phyloP scores from a whole-genome alignment of 768 basidiomycete genomes.

The Termitomyces sp. region DNA sequence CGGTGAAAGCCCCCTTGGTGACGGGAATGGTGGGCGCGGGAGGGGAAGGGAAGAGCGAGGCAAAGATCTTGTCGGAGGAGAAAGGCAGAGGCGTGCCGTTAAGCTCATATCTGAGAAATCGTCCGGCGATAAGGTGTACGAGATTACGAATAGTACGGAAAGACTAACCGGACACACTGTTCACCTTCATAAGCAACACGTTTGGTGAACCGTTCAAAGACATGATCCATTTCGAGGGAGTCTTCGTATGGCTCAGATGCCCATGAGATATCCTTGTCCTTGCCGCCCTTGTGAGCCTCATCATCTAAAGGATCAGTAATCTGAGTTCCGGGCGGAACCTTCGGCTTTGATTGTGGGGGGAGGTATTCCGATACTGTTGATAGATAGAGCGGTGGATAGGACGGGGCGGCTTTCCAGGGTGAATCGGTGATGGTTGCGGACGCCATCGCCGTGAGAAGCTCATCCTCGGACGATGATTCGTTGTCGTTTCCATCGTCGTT shows the following conservation, averaged over 20 bases:
- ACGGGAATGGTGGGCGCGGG: conserved; percentile 46
- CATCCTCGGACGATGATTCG: conserved; percentile 42
- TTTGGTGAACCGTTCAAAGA: conserved; percentile 83
- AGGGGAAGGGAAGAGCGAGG: conserved; percentile 68
- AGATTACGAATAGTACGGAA: conserved; percentile 1
- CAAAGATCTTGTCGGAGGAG: conserved; percentile 72
- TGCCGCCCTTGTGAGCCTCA: conserved; percentile 34
- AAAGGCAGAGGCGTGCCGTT: conserved; percentile 83
- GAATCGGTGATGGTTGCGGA: conserved; percentile 55
- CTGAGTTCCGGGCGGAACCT: conserved; percentile 40
- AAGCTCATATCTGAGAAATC: conserved; percentile 73
- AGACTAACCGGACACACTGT: conserved; percentile 82
- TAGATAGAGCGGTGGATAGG: conserved; percentile 68
- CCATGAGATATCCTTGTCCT: conserved; percentile 58
- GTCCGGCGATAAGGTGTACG: conserved; percentile 4
- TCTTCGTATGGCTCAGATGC: conserved; percentile 78
- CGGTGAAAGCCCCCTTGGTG: conserved; percentile 61
- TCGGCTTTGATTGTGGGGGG: conserved; percentile 52
- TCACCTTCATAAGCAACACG: conserved; percentile 68
- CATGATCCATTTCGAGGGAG: conserved; percentile 73
- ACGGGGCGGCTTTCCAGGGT: conserved; percentile 64
- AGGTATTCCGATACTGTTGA: conserved; percentile 76
- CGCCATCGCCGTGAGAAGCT: conserved; percentile 58
- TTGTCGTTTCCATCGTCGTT: not conserved
- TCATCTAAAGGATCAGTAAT: conserved; percentile 39